A percentile compares a stretch with the other conserved stretches of the same genome.
Evolutionary conservation across 331 rosid species (phyloP).

Genomic region (Saraca asoca): DNA sequence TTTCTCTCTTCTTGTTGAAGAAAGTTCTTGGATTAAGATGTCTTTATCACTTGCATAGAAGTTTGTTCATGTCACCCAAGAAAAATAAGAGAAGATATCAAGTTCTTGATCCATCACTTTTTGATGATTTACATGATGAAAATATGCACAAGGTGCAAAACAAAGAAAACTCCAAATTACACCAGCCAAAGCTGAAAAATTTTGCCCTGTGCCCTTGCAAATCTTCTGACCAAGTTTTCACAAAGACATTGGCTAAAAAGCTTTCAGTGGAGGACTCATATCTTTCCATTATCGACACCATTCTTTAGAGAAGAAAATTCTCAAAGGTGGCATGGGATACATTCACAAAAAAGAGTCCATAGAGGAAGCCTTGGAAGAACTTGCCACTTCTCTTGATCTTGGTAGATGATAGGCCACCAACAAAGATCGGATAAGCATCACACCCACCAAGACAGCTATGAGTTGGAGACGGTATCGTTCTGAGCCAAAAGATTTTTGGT

Average conservation of each 20-base stretch:
- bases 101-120: slow-evolving; percentile 50
- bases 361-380: slow-evolving; percentile 72
- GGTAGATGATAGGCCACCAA: slow-evolving; percentile 62
- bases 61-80: slow-evolving; percentile 55
- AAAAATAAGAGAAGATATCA: slow-evolving; percentile 51
- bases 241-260: slow-evolving; percentile 33
- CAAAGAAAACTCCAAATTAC: slow-evolving; percentile 39
- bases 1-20: slow-evolving; percentile 51
- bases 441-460: slow-evolving; percentile 46
- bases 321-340: slow-evolving; percentile 80
- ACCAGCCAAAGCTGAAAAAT: slow-evolving; percentile 40
- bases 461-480: no score
- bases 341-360: no score
- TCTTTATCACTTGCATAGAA: slow-evolving; percentile 59
- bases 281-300: slow-evolving; percentile 71
- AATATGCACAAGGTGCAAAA: slow-evolving; percentile 29
- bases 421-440: slow-evolving; percentile 60
- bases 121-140: slow-evolving; percentile 53
- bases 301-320: slow-evolving; percentile 64
- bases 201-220: slow-evolving; percentile 43
- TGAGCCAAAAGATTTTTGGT: no score
- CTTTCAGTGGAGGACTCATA: slow-evolving; percentile 41
- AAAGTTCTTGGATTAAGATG: slow-evolving; percentile 56
- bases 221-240: slow-evolving; percentile 56
- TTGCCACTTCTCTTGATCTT: slow-evolving; percentile 75